Conservation (phyloP, 2,329 filamentous ascomycete species). For the Colletotrichum sp. region DNA sequence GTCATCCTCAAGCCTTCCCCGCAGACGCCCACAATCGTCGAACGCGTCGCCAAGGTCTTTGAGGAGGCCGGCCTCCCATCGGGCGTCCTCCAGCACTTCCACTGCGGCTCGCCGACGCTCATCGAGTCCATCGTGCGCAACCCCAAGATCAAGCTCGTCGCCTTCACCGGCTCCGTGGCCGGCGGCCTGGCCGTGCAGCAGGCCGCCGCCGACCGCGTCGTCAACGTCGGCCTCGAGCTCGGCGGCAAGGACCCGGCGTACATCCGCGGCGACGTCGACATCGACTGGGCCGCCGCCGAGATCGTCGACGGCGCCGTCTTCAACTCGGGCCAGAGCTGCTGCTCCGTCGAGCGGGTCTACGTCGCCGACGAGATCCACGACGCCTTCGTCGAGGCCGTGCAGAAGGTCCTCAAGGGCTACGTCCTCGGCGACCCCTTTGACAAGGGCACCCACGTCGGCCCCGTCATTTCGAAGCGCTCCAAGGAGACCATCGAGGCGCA, state of each 20-base stretch:
- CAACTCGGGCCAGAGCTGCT: constrained; percentile 98
- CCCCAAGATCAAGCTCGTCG: constrained; percentile 79
- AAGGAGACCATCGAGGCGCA: constrained; percentile 79
- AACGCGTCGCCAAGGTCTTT: constrained; percentile 82
- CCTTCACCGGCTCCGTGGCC: constrained; percentile 92
- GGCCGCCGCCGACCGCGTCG: constrained; percentile 82
- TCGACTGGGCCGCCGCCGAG: constrained; percentile 90
- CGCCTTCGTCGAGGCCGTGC: constrained; percentile 77
- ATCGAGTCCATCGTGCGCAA: constrained; percentile 82
- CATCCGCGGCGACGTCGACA: constrained; percentile 82
- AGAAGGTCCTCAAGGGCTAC: constrained; percentile 82
- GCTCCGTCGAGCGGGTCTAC: constrained; percentile 89
- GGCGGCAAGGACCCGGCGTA: constrained; percentile 97
- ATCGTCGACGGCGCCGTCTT: constrained; percentile 97
- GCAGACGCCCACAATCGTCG: constrained; percentile 90
- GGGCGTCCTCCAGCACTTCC: constrained; percentile 90
- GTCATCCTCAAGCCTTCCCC: constrained; percentile 95
- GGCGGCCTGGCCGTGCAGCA: constrained; percentile 86
- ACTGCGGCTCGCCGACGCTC: constrained; percentile 78
- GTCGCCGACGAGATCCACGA: constrained; percentile 87
- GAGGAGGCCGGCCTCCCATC: constrained; percentile 79
- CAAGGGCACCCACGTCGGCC: constrained; percentile 80
- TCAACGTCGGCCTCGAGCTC: constrained; percentile 87
- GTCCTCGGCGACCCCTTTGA: constrained; percentile 88
- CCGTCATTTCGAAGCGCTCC: constrained; percentile 83